These are phyloP conservation scores for Pseudogymnoascus verrucosus DNA, from an alignment of 2,329 filamentous ascomycete genomes.

Conservation along the genomic window DNA sequence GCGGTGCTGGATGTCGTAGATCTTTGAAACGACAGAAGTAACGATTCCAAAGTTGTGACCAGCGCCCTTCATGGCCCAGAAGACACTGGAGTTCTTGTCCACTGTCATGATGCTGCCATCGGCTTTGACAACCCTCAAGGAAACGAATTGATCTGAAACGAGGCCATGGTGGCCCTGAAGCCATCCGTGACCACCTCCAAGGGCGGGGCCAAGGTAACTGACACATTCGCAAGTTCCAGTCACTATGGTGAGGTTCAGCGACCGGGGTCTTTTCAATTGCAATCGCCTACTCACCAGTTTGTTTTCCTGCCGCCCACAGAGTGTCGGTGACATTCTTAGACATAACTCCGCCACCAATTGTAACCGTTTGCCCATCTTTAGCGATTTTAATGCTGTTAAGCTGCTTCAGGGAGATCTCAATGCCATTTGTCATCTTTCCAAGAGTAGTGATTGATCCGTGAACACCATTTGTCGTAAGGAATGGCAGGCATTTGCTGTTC, in stretches of 20 bases:
- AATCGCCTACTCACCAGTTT: constrained; percentile 35
- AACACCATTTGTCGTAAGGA: constrained; percentile 44
- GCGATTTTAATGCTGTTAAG: constrained; percentile 25
- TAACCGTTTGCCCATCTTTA: constrained; percentile 24
- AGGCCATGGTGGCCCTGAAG: constrained; percentile 48
- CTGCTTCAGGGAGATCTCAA: constrained; percentile 13
- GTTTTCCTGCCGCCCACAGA: constrained; percentile 26
- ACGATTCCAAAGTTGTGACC: constrained; percentile 53
- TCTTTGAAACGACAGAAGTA: constrained; percentile 38
- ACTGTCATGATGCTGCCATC: constrained; percentile 42
- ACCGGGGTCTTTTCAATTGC: too few species aligned
- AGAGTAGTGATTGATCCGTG: constrained; percentile 36
- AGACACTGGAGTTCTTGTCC: constrained; percentile 40
- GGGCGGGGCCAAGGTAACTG: constrained; percentile 38
- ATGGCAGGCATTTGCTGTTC: constrained; percentile 37
- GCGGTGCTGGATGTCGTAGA: constrained; percentile 35
- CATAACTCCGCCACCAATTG: constrained; percentile 27
- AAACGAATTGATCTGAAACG: constrained; percentile 34
- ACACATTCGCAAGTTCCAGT: constrained; percentile 41
- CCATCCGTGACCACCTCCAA: constrained; percentile 54
- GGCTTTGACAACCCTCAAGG: constrained; percentile 41
- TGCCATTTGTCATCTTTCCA: constrained; percentile 13
- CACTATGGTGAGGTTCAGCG: constrained; percentile 19
- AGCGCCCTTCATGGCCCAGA: constrained; percentile 48
- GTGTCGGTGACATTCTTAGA: constrained; percentile 23